Conservation (phyloP, 768 basidiomycete genomes). For the Ramaria rubella region DNA sequence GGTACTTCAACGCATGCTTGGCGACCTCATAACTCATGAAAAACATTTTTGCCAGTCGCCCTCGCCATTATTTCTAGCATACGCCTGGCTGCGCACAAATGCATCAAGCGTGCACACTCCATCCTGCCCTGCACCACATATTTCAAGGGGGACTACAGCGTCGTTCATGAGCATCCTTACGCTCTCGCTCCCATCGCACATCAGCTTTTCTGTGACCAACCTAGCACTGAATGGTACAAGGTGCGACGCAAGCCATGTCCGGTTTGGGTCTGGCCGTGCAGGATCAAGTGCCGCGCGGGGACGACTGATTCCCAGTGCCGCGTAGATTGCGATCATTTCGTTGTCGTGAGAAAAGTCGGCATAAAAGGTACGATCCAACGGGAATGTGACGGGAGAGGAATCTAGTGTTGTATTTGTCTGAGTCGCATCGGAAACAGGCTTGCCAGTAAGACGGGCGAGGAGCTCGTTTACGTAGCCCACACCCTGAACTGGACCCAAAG, state of each 20-base stretch:
- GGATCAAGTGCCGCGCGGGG: constrained; percentile 20
- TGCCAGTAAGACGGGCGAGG: constrained; percentile 67
- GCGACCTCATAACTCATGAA: constrained; percentile 3
- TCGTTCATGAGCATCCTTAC: constrained; percentile 80
- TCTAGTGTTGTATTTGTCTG: constrained; percentile 75
- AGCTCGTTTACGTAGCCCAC: constrained; percentile 88
- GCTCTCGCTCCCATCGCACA: constrained; percentile 39
- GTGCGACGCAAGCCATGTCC: constrained; percentile 48
- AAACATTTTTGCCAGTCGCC: constrained; percentile 70
- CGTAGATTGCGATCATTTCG: constrained; percentile 71
- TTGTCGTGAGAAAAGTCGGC: constrained; percentile 87
- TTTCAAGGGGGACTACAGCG: constrained; percentile 52
- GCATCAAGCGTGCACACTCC: constrained; percentile 58
- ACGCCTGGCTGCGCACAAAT: constrained; percentile 68
- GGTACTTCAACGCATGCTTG: no score
- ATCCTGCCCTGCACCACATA: constrained; percentile 51
- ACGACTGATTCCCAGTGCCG: constrained; percentile 48
- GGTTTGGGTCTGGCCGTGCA: constrained; percentile 11
- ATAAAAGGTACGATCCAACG: constrained; percentile 56
- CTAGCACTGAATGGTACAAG: constrained; percentile 71
- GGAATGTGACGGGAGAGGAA: constrained; percentile 57
- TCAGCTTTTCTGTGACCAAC: constrained; percentile 68
- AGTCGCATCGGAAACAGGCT: constrained; percentile 58
- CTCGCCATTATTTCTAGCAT: constrained; percentile 57
- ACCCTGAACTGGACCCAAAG: constrained; percentile 69